These are phyloP conservation scores for Ceratocystis albifundus DNA, from an alignment of 2,329 filamentous ascomycete species.

Conservation along the genomic window DNA sequence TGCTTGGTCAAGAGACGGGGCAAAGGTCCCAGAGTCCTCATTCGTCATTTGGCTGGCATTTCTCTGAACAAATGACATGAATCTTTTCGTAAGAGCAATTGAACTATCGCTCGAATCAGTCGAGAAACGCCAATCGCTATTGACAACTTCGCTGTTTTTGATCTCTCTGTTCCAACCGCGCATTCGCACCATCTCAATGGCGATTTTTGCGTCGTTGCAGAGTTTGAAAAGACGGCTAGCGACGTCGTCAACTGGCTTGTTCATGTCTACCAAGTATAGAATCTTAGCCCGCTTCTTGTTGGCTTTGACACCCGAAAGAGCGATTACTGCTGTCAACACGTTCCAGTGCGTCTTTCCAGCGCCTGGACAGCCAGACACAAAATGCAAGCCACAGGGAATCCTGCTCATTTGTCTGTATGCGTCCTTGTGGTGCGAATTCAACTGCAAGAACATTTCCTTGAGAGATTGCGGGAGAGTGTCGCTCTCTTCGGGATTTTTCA, in stretches of 20 bases:
- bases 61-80: constrained; percentile 27
- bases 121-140: constrained; percentile 21
- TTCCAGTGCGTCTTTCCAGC: constrained; percentile 40
- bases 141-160: constrained; percentile 28
- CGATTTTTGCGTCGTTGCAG: constrained; percentile 31
- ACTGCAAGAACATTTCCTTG: constrained; percentile 28
- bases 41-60: constrained; percentile 4
- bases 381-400: constrained; percentile 35
- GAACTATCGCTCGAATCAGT: neutral
- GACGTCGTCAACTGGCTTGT: constrained; percentile 38
- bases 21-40: constrained; percentile 21
- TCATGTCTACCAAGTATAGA: constrained; percentile 39
- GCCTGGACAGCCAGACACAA: constrained; percentile 39
- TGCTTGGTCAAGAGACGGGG: constrained; percentile 35
- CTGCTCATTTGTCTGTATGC: constrained; percentile 31
- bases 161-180: constrained; percentile 34
- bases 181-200: constrained; percentile 33
- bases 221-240: constrained; percentile 34
- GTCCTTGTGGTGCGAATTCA: constrained; percentile 32
- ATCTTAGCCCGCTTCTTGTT: constrained; percentile 27
- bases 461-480: constrained; percentile 26
- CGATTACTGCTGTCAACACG: constrained; percentile 33
- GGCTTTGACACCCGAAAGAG: constrained; percentile 24
- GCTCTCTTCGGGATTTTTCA: constrained; percentile 27
- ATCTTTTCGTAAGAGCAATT: constrained; percentile 28